Evolutionary conservation across 805 yeast genomes (phyloP), one percentile per base, ranked within the genome.

Genomic region (Lipomyces chichibuensis): DNA sequence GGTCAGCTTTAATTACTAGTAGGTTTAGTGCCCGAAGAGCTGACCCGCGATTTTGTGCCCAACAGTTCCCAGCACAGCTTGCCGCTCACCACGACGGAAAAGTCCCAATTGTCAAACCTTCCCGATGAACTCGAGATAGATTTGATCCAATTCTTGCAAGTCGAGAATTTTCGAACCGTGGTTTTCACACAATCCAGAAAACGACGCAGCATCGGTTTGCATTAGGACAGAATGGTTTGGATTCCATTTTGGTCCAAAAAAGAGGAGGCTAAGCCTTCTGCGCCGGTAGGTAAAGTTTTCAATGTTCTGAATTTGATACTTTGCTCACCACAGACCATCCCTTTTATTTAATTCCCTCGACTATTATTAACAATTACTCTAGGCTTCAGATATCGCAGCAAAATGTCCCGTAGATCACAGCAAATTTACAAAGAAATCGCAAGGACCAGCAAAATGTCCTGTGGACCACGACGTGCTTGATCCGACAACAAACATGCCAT

Each of bases 371-470:
- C 23, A 11, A n/a, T 43, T 43, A 8, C 37, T 29, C 20, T 11
- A 20, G 32, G 33, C 66, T 2, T n/a, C 69, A 4, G 59, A 68
- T 5, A 17, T 54, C 14, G 64, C 66, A 2, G 62, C 76, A 3
- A 75, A 73, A 67, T 82, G 84, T 66, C 84, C 85, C 3, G 81
- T 82, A 1, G 79, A 79, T 65, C 84, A 82, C 66, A 72, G 72
- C 57, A 72, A 75, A 65, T 65, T 74, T 43, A 14, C 25, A 39
- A 23, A 35, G 25, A 32, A 17, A 29, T 33, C 62, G 7, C 32
- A 39, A 32, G 62, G 27, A 13, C 59, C 65, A 3, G 60, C 66
- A 17, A 67, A 56, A 11, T 81, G 85, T 68, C 84, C 85, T 2
- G 82, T 81, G 9, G 80, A 78, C 72, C 80, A 74, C 70, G 69